Base-by-base conservation (phyloP, 2,329 filamentous ascomycete species). In the Sporothrix curviconia region DNA sequence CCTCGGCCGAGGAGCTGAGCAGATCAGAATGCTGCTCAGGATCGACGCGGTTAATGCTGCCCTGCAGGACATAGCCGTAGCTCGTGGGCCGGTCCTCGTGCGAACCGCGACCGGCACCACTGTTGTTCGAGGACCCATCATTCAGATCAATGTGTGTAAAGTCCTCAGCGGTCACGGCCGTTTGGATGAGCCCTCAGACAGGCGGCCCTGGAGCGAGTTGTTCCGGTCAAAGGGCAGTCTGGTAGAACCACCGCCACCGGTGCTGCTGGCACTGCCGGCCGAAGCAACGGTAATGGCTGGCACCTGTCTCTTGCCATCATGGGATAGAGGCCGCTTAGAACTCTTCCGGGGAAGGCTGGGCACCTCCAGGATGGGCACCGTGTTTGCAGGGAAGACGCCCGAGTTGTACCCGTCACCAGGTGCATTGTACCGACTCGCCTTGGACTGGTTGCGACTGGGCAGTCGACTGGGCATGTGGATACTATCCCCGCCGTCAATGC, bases 281-380 rank as follows among this genome's bases (percentile, higher is more conserved):
- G 67, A 51, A 12, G 32, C 37, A 7, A 36, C 36, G 14, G 17
- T 14, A 11, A 42, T 30, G 3, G 55, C n/a, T n/a, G n/a, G n/a
- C n/a, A n/a, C n/a, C 3, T 19, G 28, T 15, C 39, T 19, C 4
- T 39, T 49, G 43, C 54, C n/a, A 14, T 49, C 43, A 22, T 42
- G 34, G 24, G 43, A 56, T 4, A 56, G 12, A 4, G 54, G 40
- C 59, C 86, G 79, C 67, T 84, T 84, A 0, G 88, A 91, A 67
- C 86, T 90, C 71, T 86, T 90, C 30, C 87, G 79, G 2, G 89
- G 87, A 32, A 91, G 79, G 7, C 36, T 49, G 1, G 59, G 59
- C 4, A 59, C 37, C 6, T 59, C 52, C 28, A 60, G 32, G 15
- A 57, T 36, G 6, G 57, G 56, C n/a, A 49, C 60, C 14, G 40